Percentiles rank a stretch among this genome's conserved stretches.
Conservation (phyloP, 2,329 filamentous ascomycete species). For the Teratosphaeria viscida region DNA sequence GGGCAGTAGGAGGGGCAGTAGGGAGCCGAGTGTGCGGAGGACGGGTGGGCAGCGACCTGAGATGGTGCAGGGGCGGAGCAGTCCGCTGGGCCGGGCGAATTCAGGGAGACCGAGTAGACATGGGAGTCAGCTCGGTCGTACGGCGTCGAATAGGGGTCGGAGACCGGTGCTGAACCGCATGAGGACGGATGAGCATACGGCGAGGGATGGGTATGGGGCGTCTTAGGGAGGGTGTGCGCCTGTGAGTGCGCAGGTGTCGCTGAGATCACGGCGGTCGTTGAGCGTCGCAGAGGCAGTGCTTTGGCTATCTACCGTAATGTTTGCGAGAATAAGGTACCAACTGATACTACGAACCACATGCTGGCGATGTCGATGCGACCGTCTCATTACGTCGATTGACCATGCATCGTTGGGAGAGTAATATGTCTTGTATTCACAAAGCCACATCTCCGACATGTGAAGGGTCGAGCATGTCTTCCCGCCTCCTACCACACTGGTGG, state of each 20-base stretch:
- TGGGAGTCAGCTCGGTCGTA: not conserved
- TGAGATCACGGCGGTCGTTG: not conserved
- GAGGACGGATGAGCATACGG: not conserved
- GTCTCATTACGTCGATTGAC: no score
- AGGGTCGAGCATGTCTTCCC: not conserved
- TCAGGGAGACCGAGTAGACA: not conserved
- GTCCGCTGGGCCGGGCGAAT: not conserved
- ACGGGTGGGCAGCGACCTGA: not conserved
- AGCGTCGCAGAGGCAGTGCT: not conserved
- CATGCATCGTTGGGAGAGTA: no score
- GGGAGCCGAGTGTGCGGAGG: not conserved
- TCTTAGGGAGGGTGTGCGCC: not conserved
- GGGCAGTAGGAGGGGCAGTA: conserved; percentile 1
- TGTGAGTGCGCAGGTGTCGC: not conserved
- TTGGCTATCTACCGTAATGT: not conserved
- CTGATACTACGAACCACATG: no score
- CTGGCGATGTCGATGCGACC: no score
- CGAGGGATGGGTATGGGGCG: not conserved
- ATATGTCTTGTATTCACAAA: no score
- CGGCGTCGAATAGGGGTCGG: not conserved
- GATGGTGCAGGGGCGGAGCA: not conserved
- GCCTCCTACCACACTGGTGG: not conserved
- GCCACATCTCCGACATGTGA: not conserved
- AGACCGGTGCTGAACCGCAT: not conserved
- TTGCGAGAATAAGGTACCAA: no score